Percentiles rank a stretch among this genome's conserved stretches.
These are phyloP conservation scores for Suhomyces xylopsoci DNA, from an alignment of 805 yeast species.

Conservation along the genomic window DNA sequence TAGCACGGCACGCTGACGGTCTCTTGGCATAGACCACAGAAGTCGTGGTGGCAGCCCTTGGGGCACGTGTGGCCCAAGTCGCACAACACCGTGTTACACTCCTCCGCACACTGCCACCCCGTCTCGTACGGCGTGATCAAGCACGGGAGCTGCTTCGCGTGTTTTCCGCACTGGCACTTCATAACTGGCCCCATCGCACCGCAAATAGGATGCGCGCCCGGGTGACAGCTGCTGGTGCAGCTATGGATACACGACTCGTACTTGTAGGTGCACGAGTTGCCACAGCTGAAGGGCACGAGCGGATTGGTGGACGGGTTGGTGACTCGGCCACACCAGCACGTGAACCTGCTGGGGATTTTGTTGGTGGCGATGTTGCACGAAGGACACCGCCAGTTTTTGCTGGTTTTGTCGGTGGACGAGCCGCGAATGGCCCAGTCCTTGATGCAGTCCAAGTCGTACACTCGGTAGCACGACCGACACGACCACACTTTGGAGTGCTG, in stretches of 20 bases:
- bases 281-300: slow-evolving; percentile 81
- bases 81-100: slow-evolving; percentile 63
- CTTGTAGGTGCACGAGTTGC: slow-evolving; percentile 68
- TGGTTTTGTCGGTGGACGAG: slow-evolving; percentile 53
- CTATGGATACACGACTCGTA: slow-evolving; percentile 64
- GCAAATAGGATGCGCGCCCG: slow-evolving; percentile 84
- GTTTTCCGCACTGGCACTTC: slow-evolving; percentile 72
- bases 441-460: slow-evolving; percentile 82
- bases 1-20: slow-evolving; percentile 56
- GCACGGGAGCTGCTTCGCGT: slow-evolving; percentile 66
- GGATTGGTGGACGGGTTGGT: slow-evolving; percentile 58
- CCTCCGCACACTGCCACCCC: slow-evolving; percentile 66
- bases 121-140: slow-evolving; percentile 60
- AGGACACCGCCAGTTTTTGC: slow-evolving; percentile 81
- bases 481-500: slow-evolving; percentile 69
- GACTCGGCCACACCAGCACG: slow-evolving; percentile 88
- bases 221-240: slow-evolving; percentile 77
- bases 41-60: slow-evolving; percentile 69
- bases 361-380: slow-evolving; percentile 58
- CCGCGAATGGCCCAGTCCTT: slow-evolving; percentile 83
- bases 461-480: slow-evolving; percentile 74
- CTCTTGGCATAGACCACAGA: slow-evolving; percentile 72
- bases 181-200: slow-evolving; percentile 72
- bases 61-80: slow-evolving; percentile 64
- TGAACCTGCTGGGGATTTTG: slow-evolving; percentile 53